Conservation (phyloP, 495 filamentous ascomycete genomes). For the Achaetomiella virescens region DNA sequence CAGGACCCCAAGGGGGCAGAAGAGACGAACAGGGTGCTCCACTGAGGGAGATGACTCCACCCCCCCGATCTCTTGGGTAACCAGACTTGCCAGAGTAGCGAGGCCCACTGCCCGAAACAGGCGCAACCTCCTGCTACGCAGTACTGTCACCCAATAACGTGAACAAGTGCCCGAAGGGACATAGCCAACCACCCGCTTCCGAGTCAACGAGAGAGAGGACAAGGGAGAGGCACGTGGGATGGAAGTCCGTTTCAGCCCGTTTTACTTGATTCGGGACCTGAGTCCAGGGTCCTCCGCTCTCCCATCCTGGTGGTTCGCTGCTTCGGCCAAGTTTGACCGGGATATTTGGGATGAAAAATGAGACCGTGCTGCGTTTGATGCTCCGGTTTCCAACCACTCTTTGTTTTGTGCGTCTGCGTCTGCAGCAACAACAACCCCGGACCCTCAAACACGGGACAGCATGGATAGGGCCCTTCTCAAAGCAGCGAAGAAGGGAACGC, state of each 20-base stretch:
- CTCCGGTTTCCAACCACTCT: background rate
- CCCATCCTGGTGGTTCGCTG: no score
- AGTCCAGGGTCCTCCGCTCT: no score
- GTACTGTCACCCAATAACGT: slow-evolving; percentile 6
- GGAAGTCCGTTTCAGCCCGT: background rate
- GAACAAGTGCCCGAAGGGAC: background rate
- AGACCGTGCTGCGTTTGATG: background rate
- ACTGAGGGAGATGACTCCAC: slow-evolving; percentile 3
- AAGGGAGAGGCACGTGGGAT: no score
- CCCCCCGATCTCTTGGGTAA: slow-evolving; percentile 10
- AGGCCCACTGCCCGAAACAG: background rate
- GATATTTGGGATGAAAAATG: background rate
- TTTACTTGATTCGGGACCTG: background rate
- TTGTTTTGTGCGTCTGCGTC: background rate
- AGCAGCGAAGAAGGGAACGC: no score
- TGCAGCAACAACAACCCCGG: background rate
- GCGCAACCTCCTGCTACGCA: background rate
- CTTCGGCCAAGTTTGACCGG: background rate
- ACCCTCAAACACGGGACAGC: no score
- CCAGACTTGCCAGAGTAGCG: background rate
- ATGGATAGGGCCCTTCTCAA: no score
- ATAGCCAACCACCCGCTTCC: background rate
- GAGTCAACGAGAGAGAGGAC: background rate
- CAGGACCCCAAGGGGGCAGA: no score
- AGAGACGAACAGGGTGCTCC: background rate